Percentiles rank a stretch among this genome's conserved stretches.
phyloP scores from a whole-genome alignment of 106 monocot species.

The Dioscorea alata region DNA sequence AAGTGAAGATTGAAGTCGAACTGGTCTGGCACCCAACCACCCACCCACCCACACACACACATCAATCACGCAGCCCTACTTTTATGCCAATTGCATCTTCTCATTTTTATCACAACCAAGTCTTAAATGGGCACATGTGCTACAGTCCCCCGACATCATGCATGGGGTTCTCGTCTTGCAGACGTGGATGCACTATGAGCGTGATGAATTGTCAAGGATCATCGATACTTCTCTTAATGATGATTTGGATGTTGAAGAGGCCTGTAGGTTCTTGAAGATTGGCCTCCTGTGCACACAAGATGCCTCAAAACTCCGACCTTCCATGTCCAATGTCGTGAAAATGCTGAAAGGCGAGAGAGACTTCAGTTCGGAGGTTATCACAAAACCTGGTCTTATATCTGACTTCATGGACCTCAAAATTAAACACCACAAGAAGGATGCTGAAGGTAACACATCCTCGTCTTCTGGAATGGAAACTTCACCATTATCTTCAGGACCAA shows the following conservation, averaged over 20 bases:
- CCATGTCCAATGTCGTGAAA: conserved; percentile 47
- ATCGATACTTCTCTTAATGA: conserved; percentile 39
- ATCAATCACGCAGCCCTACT: too few species aligned
- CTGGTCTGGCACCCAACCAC: too few species aligned
- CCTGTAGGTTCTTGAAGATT: conserved; percentile 48
- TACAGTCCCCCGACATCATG: conserved; percentile 18
- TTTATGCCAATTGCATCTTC: too few species aligned
- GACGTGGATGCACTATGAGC: conserved; percentile 50
- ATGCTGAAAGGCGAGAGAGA: conserved; percentile 39
- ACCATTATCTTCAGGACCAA: conserved; percentile 10
- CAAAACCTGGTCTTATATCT: conserved; percentile 50
- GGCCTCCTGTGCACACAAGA: conserved; percentile 70
- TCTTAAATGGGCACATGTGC: not conserved
- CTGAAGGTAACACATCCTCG: not conserved
- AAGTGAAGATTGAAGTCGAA: too few species aligned
- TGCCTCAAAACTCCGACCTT: conserved; percentile 38
- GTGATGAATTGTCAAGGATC: conserved; percentile 25
- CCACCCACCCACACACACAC: too few species aligned
- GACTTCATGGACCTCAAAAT: conserved; percentile 68
- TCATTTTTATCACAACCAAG: too few species aligned
- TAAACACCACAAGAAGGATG: conserved; percentile 15
- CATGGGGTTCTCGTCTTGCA: conserved; percentile 28
- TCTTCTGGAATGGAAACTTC: conserved; percentile 3
- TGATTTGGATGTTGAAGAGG: conserved; percentile 50
- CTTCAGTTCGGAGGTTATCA: conserved; percentile 20